Base-by-base conservation (phyloP, 2,329 filamentous ascomycete species). In the Akanthomyces lecanii region DNA sequence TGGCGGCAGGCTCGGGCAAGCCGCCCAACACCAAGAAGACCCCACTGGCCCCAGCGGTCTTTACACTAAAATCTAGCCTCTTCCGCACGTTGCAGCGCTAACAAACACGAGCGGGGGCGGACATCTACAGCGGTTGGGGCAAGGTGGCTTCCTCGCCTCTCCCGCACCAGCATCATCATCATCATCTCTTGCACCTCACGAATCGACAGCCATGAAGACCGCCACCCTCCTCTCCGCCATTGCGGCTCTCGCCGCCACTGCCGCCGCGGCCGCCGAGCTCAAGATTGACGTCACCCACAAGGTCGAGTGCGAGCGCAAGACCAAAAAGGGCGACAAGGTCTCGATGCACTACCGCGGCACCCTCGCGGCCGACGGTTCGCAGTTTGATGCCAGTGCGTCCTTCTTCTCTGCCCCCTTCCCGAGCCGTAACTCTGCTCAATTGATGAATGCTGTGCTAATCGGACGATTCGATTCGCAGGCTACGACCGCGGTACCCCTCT, bases 331-430 rank as follows among this genome's bases (percentile, higher is more conserved):
- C 68, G 93, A 97, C 79, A 86, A 81, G 67, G 87, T 97, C 72
- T 81, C 87, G 62, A 92, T 97, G 71, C 92, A 97, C 81, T 97
- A 98, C 82, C 85, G 85, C 62, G 94, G 94, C 69, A 95, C 89
- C 1, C 85, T 97, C 38, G 83, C 86, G 66, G 79, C 80, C 58
- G 85, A 87, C 67, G 94, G 92, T 70, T 81, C 84, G 65, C 81
- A 95, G 74, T 98, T 98, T 73, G 94, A 97, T 78, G 86, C 91
- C 66, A 88, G 85, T 84, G 73, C 62, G 80, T 78, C 2, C 28
- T 33, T 50, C 12, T 23, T 23, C 28, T 47, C 8, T 50, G 14
- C 11, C n/a, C 44, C 33, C 33, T 36, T 11, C 33, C 10, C 33
- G 33, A 36, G 33, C 33, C 56, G 23, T 56, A 33, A 33, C 6